These are phyloP conservation scores for Recurvomyces mirabilis DNA, from an alignment of 495 filamentous ascomycete species.

Conservation along the genomic window DNA sequence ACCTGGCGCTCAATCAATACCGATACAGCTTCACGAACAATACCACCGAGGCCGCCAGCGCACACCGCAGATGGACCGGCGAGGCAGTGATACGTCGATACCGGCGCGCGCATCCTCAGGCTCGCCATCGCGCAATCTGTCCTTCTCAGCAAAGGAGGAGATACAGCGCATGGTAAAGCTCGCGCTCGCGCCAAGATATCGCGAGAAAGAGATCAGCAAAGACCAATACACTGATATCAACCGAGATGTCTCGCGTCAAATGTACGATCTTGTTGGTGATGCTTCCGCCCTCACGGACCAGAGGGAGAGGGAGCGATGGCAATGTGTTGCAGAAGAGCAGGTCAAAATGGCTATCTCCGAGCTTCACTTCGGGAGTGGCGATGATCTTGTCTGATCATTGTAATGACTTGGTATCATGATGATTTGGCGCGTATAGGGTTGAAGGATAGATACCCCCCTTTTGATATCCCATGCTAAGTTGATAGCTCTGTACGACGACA, in stretches of 20 bases:
- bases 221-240: conserved; percentile 85
- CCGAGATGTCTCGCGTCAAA: conserved; percentile 62
- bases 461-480: no score
- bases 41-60: conserved; percentile 18
- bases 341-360: conserved; percentile 52
- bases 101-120: conserved; percentile 25
- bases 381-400: no score
- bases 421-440: no score
- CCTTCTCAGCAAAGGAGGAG: conserved; percentile 63
- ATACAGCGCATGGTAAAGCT: conserved; percentile 71
- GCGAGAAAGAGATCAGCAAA: conserved; percentile 54
- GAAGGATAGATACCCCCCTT: no score
- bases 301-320: conserved; percentile 49
- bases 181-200: conserved; percentile 66
- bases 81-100: conserved; percentile 15
- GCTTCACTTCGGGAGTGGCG: background rate
- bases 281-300: conserved; percentile 42
- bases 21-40: background rate
- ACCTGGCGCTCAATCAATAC: conserved; percentile 33
- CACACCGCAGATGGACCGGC: background rate
- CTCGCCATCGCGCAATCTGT: conserved; percentile 36
- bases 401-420: no score
- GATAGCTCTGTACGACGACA: no score
- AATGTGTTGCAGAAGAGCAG: conserved; percentile 60
- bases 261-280: conserved; percentile 72